phyloP scores from a whole-genome alignment of 306 rosid species.

The Coriaria nepalensis region DNA sequence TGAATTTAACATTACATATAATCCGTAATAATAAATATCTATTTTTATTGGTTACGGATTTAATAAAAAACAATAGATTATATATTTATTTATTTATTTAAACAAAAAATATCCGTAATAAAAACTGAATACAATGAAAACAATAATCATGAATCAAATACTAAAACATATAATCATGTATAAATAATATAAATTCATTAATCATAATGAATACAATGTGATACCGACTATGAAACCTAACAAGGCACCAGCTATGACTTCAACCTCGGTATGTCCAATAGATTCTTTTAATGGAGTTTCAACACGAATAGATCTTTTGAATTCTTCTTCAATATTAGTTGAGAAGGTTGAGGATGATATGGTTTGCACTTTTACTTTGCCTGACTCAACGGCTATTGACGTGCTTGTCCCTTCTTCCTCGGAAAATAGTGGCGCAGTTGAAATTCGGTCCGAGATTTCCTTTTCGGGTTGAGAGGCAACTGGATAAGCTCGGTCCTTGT shows the following conservation, averaged over 20 bases:
- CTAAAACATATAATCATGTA: too few species aligned
- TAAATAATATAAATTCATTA: too few species aligned
- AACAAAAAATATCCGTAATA: too few species aligned
- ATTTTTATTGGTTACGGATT: too few species aligned
- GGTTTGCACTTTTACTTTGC: conserved; percentile 18
- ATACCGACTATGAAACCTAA: conserved; percentile 56
- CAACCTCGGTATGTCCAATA: conserved; percentile 75
- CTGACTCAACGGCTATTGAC: conserved; percentile 16
- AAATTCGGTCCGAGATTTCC: conserved; percentile 19
- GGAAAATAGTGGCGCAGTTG: conserved; percentile 23
- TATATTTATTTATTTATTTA: too few species aligned
- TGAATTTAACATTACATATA: too few species aligned
- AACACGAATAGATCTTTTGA: conserved; percentile 14
- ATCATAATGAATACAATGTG: conserved; percentile 14
- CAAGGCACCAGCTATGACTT: conserved; percentile 72
- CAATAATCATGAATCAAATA: too few species aligned
- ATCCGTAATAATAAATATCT: too few species aligned
- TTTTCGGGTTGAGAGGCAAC: conserved; percentile 25
- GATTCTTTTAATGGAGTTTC: conserved; percentile 39
- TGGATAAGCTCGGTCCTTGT: conserved; percentile 26
- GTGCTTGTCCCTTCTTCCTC: conserved; percentile 25
- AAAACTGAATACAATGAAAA: too few species aligned
- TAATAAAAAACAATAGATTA: too few species aligned
- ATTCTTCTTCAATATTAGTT: conserved; percentile 24
- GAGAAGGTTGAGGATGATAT: conserved; percentile 15